Base-by-base conservation (phyloP, 2,329 filamentous ascomycete genomes). In the Aspergillus versicolor region DNA sequence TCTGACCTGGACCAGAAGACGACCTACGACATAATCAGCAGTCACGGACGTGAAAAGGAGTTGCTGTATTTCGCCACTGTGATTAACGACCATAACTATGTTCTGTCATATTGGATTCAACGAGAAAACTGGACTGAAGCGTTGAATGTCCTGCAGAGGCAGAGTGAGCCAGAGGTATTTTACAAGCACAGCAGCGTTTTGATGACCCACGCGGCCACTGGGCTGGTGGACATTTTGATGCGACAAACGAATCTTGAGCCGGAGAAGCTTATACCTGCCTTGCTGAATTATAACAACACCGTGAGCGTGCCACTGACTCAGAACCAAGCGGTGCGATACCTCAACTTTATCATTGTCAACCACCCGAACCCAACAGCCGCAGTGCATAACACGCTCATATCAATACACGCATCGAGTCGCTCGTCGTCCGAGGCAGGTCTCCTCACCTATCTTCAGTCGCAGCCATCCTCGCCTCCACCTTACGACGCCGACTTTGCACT, bases 401-500 rank as follows among this genome's bases (percentile, higher is more conserved):
- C 93, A 8, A 93, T 99, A 51, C 96, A 97, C 71, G 94, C 94
- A 4, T 92, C 92, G 0, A 88, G 94, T 65, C 81, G 88, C 2
- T 91, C 90, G 3, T 83, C 85, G 55, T 92, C 96, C 56, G 94
- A 99, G 76, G 87, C 89, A 0, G 89, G 89, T 0, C 83, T 99
- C 2, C 83, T 97, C 41, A 84, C 88, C 6, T 99, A 99, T 70
- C 86, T 99, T 6, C 90, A 97, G 74, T 88, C 90, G 0, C 93
- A 99, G 75, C 90, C 91, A 50, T 89, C 94, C 68, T 90, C 90
- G 24, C 85, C 87, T 50, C 91, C 92, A 45, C 85, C 86, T 45
- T 99, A 95, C 72, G 94, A 99, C 70, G 91, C 91, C 2, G 94
- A 99, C 73, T 99, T 99, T 75, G 94, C 94, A 1, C 86, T 99